Evolutionary conservation across 2,329 filamentous ascomycete genomes (phyloP), one percentile per base, ranked within the genome.

Genomic region (Simplicillium aogashimaense): DNA sequence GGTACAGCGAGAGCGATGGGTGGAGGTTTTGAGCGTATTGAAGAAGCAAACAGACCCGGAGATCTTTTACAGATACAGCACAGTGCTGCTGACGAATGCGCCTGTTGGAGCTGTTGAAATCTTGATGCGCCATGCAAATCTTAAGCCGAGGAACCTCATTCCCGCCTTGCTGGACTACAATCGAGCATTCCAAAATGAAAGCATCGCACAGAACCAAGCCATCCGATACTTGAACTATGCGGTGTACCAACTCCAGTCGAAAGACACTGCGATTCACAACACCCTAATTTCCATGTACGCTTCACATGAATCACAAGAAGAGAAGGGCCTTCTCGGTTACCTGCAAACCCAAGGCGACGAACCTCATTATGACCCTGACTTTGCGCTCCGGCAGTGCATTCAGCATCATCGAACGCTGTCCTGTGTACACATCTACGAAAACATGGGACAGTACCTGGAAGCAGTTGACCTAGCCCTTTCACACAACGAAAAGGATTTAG

Each of bases 221-320:
- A 74, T 97, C 31, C 79, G 92, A 33, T 98, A 98, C 57, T 78
- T 98, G 15, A 86, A 89, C 49, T 95, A 90, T 58, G 86, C 88
- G 43, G 89, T 98, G 53, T 89, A 94, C 64, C 77, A 90, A 64
- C 73, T 89, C 53, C 73, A 83, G 57, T 83, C 88, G 39, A 74
- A 81, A 43, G 75, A 90, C 53, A 81, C 92, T 3, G 90, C 92
- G 2, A 83, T 98, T 10, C 92, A 98, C 66, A 98, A 98, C 59
- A 97, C 92, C 0, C 76, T 98, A 6, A 86, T 98, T 37, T 95
- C 90, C 8, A 90, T 98, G 38, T 94, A 95, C 57, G 92, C 92
- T 4, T 88, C 89, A 0, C 83, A 92, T 50, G 70, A 83, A 3
- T 87, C 86, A 3, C 74, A 77, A 41, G 88, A 94, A 42, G 92